Base-by-base conservation (phyloP, 2,329 filamentous ascomycete genomes). In the Scolecobasidium constrictum region DNA sequence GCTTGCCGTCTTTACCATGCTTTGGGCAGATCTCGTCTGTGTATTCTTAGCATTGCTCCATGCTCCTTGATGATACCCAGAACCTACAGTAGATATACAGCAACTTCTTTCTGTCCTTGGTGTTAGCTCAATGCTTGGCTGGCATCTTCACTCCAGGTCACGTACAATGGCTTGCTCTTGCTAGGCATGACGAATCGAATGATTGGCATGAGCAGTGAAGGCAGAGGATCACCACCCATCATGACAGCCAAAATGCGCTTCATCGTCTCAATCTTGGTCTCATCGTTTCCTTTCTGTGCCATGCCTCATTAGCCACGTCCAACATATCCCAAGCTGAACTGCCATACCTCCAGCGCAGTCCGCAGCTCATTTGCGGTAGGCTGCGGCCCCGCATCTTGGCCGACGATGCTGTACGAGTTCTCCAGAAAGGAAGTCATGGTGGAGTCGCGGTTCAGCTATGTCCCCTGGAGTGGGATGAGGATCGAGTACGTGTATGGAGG, bases 181-280 rank as follows among this genome's bases (percentile, higher is more conserved):
- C n/a, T n/a, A n/a, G 92, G 92, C 92, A 98, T 98, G 55, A 98
- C 88, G 62, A 98, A 98, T 62, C 92, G 86, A 64, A 98, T 98
- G 59, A 98, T 98, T 69, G 96, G 92, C 92, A 98, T 98, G 54
- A 98, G 79, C 16, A 98, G 74, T 53, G 87, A 81, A 19, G 88
- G 83, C 82, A 98, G 92, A 33, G 92, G 81, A 60, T 98, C 90
- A 53, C 92, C 92, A 63, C 96, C 96, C 58, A 98, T 78, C 92
- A 98, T 96, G 60, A 95, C 79, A 49, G 86, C 94, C 60, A 96
- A 70, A 62, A 98, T 87, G 69, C 80, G 83, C 78, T 92, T 93
- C 61, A 64, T 63, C 28, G 87, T 94, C 52, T 94, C 87, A 62
- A 90, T 73, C 72, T 95, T 95, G 58, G 77, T 80, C 65, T 94